phyloP scores from a whole-genome alignment of 208 protist genomes.

The Balamuthia mandrillaris region DNA sequence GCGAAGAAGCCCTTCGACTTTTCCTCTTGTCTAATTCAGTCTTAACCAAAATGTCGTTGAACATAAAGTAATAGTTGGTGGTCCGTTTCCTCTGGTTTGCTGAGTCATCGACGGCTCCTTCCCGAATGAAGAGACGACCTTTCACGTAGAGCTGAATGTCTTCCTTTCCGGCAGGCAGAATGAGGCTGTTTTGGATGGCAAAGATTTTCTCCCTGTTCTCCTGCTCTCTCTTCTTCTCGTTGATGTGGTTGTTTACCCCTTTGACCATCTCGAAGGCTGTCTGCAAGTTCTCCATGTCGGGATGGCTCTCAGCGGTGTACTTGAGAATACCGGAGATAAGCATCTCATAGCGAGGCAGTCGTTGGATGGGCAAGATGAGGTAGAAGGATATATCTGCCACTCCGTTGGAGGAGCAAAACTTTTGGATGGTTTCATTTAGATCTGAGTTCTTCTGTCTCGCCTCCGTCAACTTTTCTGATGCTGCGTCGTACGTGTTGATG shows the following conservation, averaged over 20 bases:
- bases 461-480: no score
- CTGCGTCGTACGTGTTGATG: no score
- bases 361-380: slow-evolving; percentile 26
- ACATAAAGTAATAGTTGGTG: slow-evolving; percentile 13
- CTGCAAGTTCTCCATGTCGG: background rate
- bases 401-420: no score
- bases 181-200: slow-evolving; percentile 12
- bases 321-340: background rate
- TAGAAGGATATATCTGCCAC: slow-evolving; percentile 3
- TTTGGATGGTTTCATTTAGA: no score
- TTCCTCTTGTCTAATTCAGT: background rate
- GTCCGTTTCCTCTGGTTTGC: background rate
- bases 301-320: background rate
- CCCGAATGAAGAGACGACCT: background rate
- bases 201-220: slow-evolving; percentile 27
- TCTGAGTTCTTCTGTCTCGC: no score
- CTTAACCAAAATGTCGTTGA: slow-evolving; percentile 25
- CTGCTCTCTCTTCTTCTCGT: slow-evolving; percentile 16
- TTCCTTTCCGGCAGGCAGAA: background rate
- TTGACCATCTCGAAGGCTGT: background rate
- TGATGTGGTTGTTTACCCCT: slow-evolving; percentile 8
- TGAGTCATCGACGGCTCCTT: background rate
- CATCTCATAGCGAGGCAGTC: slow-evolving; percentile 22
- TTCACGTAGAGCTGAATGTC: background rate
- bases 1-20: no score